Percentiles rank a stretch among this genome's conserved stretches.
Evolutionary conservation across 1,284 basidiomycete genomes (phyloP).

Genomic region (Coniophora puteana): DNA sequence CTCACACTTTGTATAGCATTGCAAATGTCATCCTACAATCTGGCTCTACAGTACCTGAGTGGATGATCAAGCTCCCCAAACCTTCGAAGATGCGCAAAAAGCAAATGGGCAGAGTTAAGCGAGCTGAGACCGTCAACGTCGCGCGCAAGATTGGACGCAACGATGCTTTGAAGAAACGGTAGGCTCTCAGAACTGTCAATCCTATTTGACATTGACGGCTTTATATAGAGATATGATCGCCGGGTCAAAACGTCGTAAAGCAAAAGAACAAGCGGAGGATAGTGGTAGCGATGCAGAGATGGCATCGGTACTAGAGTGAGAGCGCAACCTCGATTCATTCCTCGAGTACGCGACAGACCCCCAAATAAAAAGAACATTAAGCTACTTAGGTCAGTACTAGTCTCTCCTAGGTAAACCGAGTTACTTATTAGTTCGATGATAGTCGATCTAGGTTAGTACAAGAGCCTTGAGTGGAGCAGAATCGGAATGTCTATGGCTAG

Average conservation of each 20-base stretch:
- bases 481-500: no score
- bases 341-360: no score
- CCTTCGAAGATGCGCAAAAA: slow-evolving; percentile 87
- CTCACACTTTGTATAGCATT: slow-evolving; percentile 50
- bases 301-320: background rate
- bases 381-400: no score
- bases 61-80: slow-evolving; percentile 85
- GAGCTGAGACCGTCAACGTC: slow-evolving; percentile 71
- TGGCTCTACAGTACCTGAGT: slow-evolving; percentile 85
- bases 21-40: slow-evolving; percentile 93
- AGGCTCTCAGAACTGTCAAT: slow-evolving; percentile 11
- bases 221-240: slow-evolving; percentile 65
- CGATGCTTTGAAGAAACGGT: slow-evolving; percentile 75
- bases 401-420: no score
- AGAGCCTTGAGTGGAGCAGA: no score
- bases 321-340: no score
- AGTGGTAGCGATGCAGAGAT: no score
- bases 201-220: slow-evolving; percentile 2
- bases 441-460: no score
- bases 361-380: no score
- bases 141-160: slow-evolving; percentile 70
- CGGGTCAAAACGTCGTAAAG: slow-evolving; percentile 62
- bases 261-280: slow-evolving; percentile 28
- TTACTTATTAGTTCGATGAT: no score
- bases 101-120: slow-evolving; percentile 81